These are phyloP conservation scores for Penicillium sp. DNA, from an alignment of 2,329 filamentous ascomycete genomes.

Conservation along the genomic window DNA sequence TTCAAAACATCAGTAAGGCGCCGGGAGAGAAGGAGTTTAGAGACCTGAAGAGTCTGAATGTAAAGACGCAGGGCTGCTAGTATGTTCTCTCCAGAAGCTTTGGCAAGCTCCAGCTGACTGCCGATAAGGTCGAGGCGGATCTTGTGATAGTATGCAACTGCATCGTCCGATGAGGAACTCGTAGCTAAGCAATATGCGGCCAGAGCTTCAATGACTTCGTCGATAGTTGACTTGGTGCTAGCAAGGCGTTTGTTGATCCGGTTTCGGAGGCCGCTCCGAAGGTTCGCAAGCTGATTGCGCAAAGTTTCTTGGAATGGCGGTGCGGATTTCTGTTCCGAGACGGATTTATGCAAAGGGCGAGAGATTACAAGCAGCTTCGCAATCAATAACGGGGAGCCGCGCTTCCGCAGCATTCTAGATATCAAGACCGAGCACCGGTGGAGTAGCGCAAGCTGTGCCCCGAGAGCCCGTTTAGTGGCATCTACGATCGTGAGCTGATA, in stretches of 20 bases:
- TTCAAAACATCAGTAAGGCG: conserved; percentile 72
- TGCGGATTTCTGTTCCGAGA: conserved; percentile 59
- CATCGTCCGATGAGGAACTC: conserved; percentile 78
- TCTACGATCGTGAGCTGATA: conserved; percentile 36
- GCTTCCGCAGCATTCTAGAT: conserved; percentile 57
- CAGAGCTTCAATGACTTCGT: conserved; percentile 70
- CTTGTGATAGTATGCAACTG: conserved; percentile 76
- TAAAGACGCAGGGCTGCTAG: conserved; percentile 73
- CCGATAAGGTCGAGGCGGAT: conserved; percentile 73
- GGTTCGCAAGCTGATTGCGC: conserved; percentile 65
- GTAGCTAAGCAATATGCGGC: conserved; percentile 82
- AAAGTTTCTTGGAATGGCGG: conserved; percentile 65
- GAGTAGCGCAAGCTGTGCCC: conserved; percentile 63
- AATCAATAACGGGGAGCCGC: conserved; percentile 58
- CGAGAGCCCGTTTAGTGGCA: conserved; percentile 53
- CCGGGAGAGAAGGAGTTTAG: conserved; percentile 75
- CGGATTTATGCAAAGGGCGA: conserved; percentile 73
- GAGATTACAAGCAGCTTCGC: conserved; percentile 78
- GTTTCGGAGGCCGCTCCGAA: conserved; percentile 69
- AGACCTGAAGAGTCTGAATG: conserved; percentile 75
- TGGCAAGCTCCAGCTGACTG: conserved; percentile 61
- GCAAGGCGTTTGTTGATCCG: conserved; percentile 63
- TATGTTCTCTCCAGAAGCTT: conserved; percentile 58
- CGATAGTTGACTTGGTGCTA: conserved; percentile 48
- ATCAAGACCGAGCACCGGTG: conserved; percentile 60